phyloP scores from a whole-genome alignment of 257 asterid genomes.

The Solanum paucissectum region DNA sequence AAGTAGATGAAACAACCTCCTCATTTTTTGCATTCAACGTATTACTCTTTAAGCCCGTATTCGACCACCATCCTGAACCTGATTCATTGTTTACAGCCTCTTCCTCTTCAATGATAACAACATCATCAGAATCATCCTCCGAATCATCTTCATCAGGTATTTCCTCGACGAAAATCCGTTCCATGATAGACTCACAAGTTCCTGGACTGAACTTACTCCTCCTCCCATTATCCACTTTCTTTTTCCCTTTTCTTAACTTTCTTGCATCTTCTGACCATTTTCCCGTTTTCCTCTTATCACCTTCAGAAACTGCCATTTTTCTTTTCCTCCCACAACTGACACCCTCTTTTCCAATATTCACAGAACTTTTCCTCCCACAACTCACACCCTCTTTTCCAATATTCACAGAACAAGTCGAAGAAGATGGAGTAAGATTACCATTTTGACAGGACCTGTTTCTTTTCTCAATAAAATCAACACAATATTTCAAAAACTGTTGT shows the following conservation, averaged over 20 bases:
- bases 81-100: background rate
- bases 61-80: background rate
- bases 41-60: background rate
- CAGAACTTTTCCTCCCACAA: background rate
- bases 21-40: background rate
- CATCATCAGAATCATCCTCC: background rate
- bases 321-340: background rate
- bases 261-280: background rate
- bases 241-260: background rate
- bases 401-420: background rate
- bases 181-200: background rate
- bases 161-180: background rate
- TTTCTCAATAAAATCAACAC: background rate
- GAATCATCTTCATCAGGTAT: background rate
- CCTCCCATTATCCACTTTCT: background rate
- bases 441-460: background rate
- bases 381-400: background rate
- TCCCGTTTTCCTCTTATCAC: background rate
- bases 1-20: constrained; percentile 2
- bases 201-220: background rate
- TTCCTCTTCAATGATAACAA: background rate
- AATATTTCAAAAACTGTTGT: background rate
- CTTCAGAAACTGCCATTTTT: background rate
- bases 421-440: background rate
- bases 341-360: background rate